These are phyloP conservation scores for Aquilaria malaccensis DNA, from an alignment of 345 rosid genomes.

Conservation along the genomic window DNA sequence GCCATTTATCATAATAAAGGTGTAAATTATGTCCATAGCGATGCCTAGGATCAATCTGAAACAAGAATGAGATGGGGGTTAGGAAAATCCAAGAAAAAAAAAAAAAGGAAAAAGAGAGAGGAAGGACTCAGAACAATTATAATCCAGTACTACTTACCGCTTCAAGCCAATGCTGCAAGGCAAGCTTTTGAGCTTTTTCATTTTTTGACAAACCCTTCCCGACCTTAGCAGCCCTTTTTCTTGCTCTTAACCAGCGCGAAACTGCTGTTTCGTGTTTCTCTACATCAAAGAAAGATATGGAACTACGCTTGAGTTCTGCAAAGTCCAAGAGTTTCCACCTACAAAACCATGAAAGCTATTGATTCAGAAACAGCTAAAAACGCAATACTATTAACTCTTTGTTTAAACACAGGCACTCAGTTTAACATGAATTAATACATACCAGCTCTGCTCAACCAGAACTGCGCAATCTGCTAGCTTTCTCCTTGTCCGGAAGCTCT, in stretches of 20 bases:
- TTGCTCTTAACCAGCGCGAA: conserved; percentile 93
- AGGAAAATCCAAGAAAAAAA: conserved; percentile 8
- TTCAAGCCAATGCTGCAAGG: conserved; percentile 94
- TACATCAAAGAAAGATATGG: conserved; percentile 73
- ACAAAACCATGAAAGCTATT: background rate
- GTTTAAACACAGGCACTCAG: background rate
- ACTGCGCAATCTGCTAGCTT: conserved; percentile 94
- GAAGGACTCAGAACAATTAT: background rate
- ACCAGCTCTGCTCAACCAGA: conserved; percentile 90
- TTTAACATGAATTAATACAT: conserved; percentile 1
- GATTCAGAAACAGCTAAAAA: conserved; percentile 14
- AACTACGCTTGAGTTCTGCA: conserved; percentile 75
- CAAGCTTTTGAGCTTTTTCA: conserved; percentile 71
- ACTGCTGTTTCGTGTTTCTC: conserved; percentile 90
- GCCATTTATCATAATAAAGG: conserved; percentile 77
- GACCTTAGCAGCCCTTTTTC: conserved; percentile 84
- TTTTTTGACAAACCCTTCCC: conserved; percentile 90
- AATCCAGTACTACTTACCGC: conserved; percentile 54
- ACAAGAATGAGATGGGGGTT: conserved; percentile 1
- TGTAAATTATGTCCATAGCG: conserved; percentile 92
- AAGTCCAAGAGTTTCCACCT: conserved; percentile 96
- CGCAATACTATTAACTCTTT: conserved; percentile 1
- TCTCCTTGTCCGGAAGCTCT: conserved; percentile 90
- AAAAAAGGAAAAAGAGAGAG: background rate
- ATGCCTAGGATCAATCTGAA: conserved; percentile 92